Conservation (phyloP, 768 basidiomycete species). For the Termitomyces bulborhizus region DNA sequence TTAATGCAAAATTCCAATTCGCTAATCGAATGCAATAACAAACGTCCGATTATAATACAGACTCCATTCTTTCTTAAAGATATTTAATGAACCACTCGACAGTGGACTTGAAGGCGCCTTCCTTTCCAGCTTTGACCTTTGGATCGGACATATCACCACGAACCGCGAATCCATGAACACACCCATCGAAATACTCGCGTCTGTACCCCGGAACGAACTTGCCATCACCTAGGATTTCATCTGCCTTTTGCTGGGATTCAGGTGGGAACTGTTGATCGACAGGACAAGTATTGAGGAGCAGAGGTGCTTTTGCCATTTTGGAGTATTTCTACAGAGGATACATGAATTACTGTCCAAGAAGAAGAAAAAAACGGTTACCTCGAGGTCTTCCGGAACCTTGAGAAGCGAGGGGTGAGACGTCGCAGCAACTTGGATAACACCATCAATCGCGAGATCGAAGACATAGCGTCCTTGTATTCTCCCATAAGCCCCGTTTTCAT, state of each 20-base stretch:
- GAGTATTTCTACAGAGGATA: too few species aligned
- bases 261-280: constrained; percentile 44
- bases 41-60: too few species aligned
- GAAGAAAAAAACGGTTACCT: constrained; percentile 27
- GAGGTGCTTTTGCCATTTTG: constrained; percentile 23
- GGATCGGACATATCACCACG: constrained; percentile 25
- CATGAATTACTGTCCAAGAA: too few species aligned
- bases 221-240: constrained; percentile 40
- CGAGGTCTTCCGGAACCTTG: constrained; percentile 51
- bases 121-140: background rate
- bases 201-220: constrained; percentile 45
- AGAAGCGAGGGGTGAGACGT: constrained; percentile 62
- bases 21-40: too few species aligned
- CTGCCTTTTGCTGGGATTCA: constrained; percentile 37
- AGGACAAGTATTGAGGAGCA: constrained; percentile 66
- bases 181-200: constrained; percentile 28
- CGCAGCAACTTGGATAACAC: constrained; percentile 39
- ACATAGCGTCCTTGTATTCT: constrained; percentile 39
- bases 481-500: too few species aligned
- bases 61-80: background rate
- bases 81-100: background rate
- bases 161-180: constrained; percentile 35
- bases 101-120: background rate
- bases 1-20: too few species aligned
- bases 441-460: constrained; percentile 59